Evolutionary conservation across 768 basidiomycete species (phyloP).

Genomic region (Bullera alba): DNA sequence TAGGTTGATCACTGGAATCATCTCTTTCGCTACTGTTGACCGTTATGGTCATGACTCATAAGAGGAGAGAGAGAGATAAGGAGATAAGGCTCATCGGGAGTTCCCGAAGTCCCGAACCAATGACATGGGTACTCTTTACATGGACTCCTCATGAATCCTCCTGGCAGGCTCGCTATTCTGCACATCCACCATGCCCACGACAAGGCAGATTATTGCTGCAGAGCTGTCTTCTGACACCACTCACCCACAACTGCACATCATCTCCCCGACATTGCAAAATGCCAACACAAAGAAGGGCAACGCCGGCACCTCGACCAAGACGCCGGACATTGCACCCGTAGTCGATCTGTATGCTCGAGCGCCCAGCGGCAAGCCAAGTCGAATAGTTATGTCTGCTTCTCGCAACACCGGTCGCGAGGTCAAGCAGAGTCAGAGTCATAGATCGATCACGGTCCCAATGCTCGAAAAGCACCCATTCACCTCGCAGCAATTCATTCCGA

Average conservation of each 20-base stretch:
- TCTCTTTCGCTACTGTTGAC: background rate
- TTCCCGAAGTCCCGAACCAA: no score
- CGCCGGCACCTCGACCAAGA: slow-evolving; percentile 5
- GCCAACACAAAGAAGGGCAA: slow-evolving; percentile 1
- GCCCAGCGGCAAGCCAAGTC: background rate
- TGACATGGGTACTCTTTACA: no score
- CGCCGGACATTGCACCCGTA: slow-evolving; percentile 1
- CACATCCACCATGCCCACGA: no score
- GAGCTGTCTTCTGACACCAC: background rate
- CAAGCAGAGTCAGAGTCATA: background rate
- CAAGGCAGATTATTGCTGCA: no score
- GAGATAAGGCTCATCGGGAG: no score
- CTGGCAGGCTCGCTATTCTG: no score
- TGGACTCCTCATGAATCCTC: no score
- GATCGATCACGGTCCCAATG: background rate
- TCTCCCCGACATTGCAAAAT: slow-evolving; percentile 1
- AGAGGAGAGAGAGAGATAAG: background rate
- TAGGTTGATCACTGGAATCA: no score
- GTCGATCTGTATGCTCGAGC: background rate
- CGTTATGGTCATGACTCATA: background rate
- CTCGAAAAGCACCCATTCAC: slow-evolving; percentile 3
- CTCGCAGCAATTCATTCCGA: slow-evolving; percentile 3
- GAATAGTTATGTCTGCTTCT: slow-evolving; percentile 1
- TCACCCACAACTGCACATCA: background rate
- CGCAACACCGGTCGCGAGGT: background rate